A percentile compares a stretch with the other conserved stretches of the same genome.
These are phyloP conservation scores for Eucalyptus tenuipes DNA, from an alignment of 345 rosid species.

Conservation along the genomic window DNA sequence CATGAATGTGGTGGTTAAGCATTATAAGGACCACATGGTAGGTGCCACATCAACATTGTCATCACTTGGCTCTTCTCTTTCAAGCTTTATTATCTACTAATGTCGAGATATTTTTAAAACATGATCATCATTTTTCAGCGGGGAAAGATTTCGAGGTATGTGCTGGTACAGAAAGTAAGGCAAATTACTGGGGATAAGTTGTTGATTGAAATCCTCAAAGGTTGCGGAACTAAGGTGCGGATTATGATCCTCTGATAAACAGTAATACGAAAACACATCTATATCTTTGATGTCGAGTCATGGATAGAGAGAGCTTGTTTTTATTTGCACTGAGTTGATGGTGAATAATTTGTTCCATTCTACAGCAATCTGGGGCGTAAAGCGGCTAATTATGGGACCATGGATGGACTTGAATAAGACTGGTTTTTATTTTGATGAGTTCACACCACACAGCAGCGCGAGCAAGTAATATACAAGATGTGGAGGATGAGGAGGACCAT, in stretches of 20 bases:
- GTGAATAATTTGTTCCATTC: not conserved
- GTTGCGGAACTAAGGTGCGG: constrained; percentile 34
- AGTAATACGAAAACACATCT: not conserved
- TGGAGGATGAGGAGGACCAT: not conserved
- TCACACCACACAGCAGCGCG: not conserved
- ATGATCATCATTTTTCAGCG: constrained; percentile 17
- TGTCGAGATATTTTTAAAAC: not conserved
- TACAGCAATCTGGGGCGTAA: not conserved
- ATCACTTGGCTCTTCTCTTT: not conserved
- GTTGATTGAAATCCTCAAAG: constrained; percentile 54
- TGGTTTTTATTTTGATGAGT: not conserved
- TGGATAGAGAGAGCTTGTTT: not conserved
- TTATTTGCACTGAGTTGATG: not conserved
- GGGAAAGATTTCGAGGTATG: constrained; percentile 45
- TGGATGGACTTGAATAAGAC: not conserved
- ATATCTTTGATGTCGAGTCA: not conserved
- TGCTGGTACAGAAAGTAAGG: constrained; percentile 47
- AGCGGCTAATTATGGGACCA: not conserved
- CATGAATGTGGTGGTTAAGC: constrained; percentile 28
- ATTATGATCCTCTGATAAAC: not conserved
- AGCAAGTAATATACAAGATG: not conserved
- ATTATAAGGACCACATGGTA: constrained; percentile 46
- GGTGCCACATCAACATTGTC: not conserved
- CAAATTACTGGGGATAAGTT: constrained; percentile 55
- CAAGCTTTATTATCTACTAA: not conserved